These are phyloP conservation scores for Fusarium sp. DNA, from an alignment of 2,329 filamentous ascomycete genomes.

Conservation along the genomic window DNA sequence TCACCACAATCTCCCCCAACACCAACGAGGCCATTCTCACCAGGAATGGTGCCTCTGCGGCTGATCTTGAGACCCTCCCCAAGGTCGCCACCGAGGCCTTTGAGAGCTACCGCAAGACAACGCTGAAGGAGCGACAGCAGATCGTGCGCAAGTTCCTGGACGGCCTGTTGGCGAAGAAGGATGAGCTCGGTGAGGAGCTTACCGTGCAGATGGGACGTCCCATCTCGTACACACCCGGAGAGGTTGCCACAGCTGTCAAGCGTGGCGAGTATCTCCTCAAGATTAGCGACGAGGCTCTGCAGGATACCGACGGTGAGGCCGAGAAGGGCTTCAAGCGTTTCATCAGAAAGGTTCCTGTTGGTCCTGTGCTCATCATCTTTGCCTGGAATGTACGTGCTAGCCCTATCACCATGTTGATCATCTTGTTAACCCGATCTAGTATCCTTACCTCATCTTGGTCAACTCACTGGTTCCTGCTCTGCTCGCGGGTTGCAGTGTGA, in stretches of 20 bases:
- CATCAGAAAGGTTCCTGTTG: constrained; percentile 88
- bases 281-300: constrained; percentile 81
- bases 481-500: constrained; percentile 88
- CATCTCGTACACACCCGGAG: constrained; percentile 85
- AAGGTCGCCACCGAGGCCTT: constrained; percentile 80
- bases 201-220: constrained; percentile 96
- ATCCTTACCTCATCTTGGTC: constrained; percentile 92
- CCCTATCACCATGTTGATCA: neutral
- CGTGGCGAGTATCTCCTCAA: constrained; percentile 88
- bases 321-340: constrained; percentile 93
- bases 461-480: constrained; percentile 95
- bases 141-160: constrained; percentile 86
- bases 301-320: constrained; percentile 83
- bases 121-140: constrained; percentile 78
- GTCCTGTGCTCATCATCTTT: constrained; percentile 89
- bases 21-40: constrained; percentile 88
- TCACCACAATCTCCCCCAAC: constrained; percentile 87
- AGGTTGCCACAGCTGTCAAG: constrained; percentile 87
- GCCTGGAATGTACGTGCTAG: constrained; percentile 86
- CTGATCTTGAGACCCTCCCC: constrained; percentile 79
- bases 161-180: constrained; percentile 75
- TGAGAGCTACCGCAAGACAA: constrained; percentile 79
- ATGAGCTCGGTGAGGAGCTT: constrained; percentile 85
- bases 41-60: constrained; percentile 77
- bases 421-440: constrained; percentile 64